phyloP scores from a whole-genome alignment of 2,329 filamentous ascomycete species.

The Coleophoma cylindrospora region DNA sequence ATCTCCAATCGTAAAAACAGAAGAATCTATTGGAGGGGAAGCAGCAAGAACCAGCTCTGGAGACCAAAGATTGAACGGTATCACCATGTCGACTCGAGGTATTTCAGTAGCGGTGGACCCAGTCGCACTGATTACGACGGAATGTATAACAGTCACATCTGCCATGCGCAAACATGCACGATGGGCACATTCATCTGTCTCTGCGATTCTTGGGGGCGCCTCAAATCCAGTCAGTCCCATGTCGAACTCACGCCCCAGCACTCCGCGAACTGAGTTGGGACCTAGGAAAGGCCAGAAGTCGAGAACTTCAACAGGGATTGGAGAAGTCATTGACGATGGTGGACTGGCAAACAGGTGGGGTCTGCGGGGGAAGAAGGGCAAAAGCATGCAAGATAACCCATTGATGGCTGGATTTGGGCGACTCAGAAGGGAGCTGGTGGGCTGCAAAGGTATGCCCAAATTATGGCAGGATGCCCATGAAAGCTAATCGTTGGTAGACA shows the following conservation, averaged over 20 bases:
- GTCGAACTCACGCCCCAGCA: conserved; percentile 41
- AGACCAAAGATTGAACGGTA: conserved; percentile 9
- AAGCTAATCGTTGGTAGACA: conserved; percentile 51
- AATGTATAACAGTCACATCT: conserved; percentile 98
- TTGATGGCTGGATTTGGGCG: conserved; percentile 93
- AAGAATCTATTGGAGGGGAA: conserved; percentile 7
- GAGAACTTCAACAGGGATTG: conserved; percentile 15
- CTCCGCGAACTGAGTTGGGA: conserved; percentile 21
- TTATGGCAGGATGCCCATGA: not conserved
- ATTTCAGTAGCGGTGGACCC: conserved; percentile 84
- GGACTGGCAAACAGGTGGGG: conserved; percentile 84
- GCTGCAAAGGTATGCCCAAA: conserved; percentile 62
- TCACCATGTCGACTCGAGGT: conserved; percentile 22
- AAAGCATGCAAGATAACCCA: conserved; percentile 96
- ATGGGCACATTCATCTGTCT: conserved; percentile 93
- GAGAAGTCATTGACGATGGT: conserved; percentile 44
- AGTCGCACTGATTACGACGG: conserved; percentile 89
- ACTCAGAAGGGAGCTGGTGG: conserved; percentile 80
- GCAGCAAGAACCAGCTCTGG: conserved; percentile 3
- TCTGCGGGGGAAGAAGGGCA: conserved; percentile 87
- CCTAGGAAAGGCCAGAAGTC: conserved; percentile 15
- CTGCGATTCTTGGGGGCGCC: conserved; percentile 82
- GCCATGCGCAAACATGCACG: conserved; percentile 97
- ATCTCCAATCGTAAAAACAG: conserved; percentile 8
- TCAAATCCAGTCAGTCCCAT: conserved; percentile 35